Evolutionary conservation across 306 rosid genomes (phyloP).

Genomic region (Prunus kanzakura): DNA sequence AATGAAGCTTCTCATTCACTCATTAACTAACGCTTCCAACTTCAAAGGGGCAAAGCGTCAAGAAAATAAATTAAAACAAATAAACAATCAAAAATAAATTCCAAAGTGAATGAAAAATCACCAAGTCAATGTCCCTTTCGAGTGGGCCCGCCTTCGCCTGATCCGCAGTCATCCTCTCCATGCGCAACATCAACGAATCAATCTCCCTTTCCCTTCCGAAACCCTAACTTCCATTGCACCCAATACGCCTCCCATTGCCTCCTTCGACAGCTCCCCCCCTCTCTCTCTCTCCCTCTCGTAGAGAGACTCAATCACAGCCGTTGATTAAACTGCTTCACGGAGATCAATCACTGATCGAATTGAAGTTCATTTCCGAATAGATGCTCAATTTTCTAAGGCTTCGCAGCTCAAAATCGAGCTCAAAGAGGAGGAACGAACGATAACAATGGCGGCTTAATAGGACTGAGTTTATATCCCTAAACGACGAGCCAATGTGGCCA

Average conservation of each 20-base stretch:
- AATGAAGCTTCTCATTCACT: constrained; percentile 1
- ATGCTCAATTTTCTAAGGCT: background rate
- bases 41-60: background rate
- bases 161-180: constrained; percentile 25
- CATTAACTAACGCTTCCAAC: background rate
- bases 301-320: background rate
- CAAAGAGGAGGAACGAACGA: background rate
- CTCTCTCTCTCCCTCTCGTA: background rate
- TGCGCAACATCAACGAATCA: constrained; percentile 4
- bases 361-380: background rate
- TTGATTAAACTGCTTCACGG: background rate
- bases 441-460: constrained; percentile 2
- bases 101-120: background rate
- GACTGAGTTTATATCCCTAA: background rate
- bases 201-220: constrained; percentile 15
- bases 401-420: constrained; percentile 1
- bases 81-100: background rate
- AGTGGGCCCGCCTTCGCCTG: constrained; percentile 24
- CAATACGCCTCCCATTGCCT: constrained; percentile 1
- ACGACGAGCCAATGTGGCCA: constrained; percentile 16
- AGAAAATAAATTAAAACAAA: background rate
- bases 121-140: constrained; percentile 32
- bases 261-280: background rate
- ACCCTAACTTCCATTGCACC: constrained; percentile 16
- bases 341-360: constrained; percentile 3